Conservation (phyloP, 768 basidiomycete genomes). For the Pleurotus cornucopiae region DNA sequence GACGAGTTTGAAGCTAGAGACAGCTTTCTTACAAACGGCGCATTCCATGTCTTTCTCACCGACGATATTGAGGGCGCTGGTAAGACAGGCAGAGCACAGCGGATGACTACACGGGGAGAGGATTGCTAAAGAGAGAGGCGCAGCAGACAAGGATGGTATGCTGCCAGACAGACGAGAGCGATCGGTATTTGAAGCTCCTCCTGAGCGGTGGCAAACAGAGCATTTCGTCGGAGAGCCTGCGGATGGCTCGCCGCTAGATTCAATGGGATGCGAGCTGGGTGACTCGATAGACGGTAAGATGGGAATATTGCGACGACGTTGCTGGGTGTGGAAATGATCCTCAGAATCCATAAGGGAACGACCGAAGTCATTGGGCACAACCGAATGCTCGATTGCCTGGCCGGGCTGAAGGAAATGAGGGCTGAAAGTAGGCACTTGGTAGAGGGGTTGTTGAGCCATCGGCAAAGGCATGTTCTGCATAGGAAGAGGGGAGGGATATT, state of each 20-base stretch:
- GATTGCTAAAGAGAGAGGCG: conserved; percentile 48
- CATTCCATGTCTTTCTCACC: conserved; percentile 88
- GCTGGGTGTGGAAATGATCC: conserved; percentile 37
- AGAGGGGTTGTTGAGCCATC: not conserved
- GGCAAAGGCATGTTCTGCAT: not conserved
- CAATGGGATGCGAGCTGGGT: conserved; percentile 4
- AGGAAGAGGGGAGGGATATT: conserved; percentile 1
- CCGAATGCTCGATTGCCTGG: not conserved
- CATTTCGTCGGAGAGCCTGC: conserved; percentile 3
- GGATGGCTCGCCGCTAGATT: not conserved
- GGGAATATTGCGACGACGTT: conserved; percentile 8
- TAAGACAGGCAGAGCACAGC: conserved; percentile 77
- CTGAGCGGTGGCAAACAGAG: conserved; percentile 12
- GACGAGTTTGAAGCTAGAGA: conserved; percentile 55
- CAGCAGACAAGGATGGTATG: conserved; percentile 28
- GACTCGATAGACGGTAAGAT: conserved; percentile 12
- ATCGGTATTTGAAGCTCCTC: conserved; percentile 13
- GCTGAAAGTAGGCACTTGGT: not conserved
- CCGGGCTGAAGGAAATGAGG: not conserved
- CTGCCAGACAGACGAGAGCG: conserved; percentile 58
- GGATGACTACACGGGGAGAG: conserved; percentile 74
- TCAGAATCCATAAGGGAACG: conserved; percentile 26
- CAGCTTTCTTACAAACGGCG: conserved; percentile 69
- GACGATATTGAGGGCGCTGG: conserved; percentile 84
- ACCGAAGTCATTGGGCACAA: not conserved